These are phyloP conservation scores for Hysterium pulicare DNA, from an alignment of 2,329 filamentous ascomycete genomes.

Conservation along the genomic window DNA sequence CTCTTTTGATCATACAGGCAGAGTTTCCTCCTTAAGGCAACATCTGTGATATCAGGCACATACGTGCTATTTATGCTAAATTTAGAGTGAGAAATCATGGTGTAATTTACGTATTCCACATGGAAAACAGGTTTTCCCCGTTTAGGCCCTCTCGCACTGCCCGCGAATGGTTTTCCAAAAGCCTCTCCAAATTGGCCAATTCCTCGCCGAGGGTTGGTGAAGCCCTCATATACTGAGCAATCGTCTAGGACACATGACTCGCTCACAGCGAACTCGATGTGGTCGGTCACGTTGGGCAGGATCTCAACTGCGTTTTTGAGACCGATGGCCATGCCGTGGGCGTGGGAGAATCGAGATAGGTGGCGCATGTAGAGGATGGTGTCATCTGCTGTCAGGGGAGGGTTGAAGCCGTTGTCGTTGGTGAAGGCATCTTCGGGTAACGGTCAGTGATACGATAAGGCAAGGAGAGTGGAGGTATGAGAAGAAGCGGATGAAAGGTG, in stretches of 20 bases:
- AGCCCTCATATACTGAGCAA: slow-evolving; percentile 2
- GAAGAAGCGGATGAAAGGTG: no score
- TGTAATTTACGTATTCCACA: slow-evolving; percentile 5
- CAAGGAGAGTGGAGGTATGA: no score
- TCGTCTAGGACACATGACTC: slow-evolving; percentile 3
- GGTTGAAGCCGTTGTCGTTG: slow-evolving; percentile 1
- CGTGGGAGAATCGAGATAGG: slow-evolving; percentile 1
- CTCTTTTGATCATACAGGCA: neutral
- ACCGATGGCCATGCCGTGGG: slow-evolving; percentile 2
- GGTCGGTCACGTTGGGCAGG: slow-evolving; percentile 1
- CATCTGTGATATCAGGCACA: neutral
- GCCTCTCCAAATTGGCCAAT: neutral
- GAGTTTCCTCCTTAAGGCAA: neutral
- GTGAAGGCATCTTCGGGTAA: neutral
- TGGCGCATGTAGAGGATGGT: slow-evolving; percentile 1
- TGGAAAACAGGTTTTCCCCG: slow-evolving; percentile 9
- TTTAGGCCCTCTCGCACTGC: neutral
- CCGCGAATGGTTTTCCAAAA: no score
- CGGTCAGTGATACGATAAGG: no score
- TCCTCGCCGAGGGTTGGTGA: neutral
- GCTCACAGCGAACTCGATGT: slow-evolving; percentile 5
- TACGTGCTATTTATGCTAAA: neutral
- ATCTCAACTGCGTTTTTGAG: slow-evolving; percentile 8
- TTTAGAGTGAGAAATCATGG: neutral
- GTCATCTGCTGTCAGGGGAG: neutral